Evolutionary conservation across 495 filamentous ascomycete genomes (phyloP).

Genomic region (Trichocladium antarcticum): DNA sequence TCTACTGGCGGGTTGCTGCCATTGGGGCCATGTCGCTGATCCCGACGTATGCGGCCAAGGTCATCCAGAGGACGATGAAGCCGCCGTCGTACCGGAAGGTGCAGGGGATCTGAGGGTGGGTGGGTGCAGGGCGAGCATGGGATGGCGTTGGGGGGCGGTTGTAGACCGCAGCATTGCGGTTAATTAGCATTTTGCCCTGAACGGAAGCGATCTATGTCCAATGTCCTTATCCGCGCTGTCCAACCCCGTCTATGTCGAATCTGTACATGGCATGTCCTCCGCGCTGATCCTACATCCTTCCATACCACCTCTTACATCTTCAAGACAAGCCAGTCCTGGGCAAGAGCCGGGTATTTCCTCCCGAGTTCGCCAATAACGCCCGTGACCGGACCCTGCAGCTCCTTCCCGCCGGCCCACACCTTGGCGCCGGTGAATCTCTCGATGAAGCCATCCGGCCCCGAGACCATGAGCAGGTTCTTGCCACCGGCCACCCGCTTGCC

Average conservation of each 20-base stretch:
- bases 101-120: conserved; percentile 42
- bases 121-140: not conserved
- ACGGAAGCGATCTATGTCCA: not conserved
- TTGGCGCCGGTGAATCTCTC: conserved; percentile 67
- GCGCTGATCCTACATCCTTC: not conserved
- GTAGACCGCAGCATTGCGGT: conserved; percentile 1
- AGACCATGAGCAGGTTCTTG: conserved; percentile 60
- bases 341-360: conserved; percentile 9
- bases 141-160: conserved; percentile 7
- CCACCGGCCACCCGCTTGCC: conserved; percentile 7
- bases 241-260: too few species aligned
- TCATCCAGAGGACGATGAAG: conserved; percentile 69
- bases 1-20: conserved; percentile 77
- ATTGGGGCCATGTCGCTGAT: conserved; percentile 68
- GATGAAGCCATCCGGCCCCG: conserved; percentile 86
- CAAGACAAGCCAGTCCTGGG: conserved; percentile 38
- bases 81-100: conserved; percentile 97
- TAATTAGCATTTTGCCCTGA: not conserved
- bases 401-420: conserved; percentile 54
- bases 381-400: conserved; percentile 53
- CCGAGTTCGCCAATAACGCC: conserved; percentile 31
- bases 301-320: conserved; percentile 32
- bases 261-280: too few species aligned
- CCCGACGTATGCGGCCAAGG: conserved; percentile 77
- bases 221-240: too few species aligned